Evolutionary conservation across 768 basidiomycete genomes (phyloP).

Genomic region (Agrocybe pediades): DNA sequence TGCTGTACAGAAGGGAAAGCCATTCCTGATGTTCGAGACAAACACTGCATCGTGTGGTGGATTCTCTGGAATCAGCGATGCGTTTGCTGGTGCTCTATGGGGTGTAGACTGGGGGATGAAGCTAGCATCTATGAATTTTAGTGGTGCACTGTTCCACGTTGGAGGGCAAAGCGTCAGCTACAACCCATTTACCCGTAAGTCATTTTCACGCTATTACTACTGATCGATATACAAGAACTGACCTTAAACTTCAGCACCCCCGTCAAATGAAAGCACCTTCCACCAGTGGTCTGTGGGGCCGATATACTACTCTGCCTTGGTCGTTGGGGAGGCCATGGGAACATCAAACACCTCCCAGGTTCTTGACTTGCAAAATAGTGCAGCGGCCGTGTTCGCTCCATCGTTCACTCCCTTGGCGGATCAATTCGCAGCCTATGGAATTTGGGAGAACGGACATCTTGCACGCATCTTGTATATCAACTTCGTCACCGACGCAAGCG

Average conservation of each 20-base stretch:
- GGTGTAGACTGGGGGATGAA: constrained; percentile 59
- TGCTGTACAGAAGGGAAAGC: constrained; percentile 43
- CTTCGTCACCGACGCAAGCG: too few species aligned
- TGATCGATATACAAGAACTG: not conserved
- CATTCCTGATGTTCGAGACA: constrained; percentile 67
- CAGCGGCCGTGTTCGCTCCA: constrained; percentile 55
- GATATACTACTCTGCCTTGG: constrained; percentile 71
- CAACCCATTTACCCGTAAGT: constrained; percentile 46
- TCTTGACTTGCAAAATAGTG: constrained; percentile 60
- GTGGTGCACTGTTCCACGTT: constrained; percentile 49
- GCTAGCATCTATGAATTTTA: constrained; percentile 56
- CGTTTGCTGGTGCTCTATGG: constrained; percentile 66
- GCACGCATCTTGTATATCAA: too few species aligned
- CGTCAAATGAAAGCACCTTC: constrained; percentile 37
- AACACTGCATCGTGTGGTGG: constrained; percentile 72
- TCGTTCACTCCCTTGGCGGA: too few species aligned
- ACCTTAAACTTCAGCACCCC: constrained; percentile 38
- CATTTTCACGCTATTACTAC: not conserved
- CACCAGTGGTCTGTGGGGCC: constrained; percentile 75
- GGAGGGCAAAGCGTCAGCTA: constrained; percentile 66
- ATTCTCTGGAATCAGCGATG: constrained; percentile 61
- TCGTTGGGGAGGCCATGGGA: constrained; percentile 69
- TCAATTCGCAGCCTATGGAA: too few species aligned
- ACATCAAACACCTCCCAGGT: constrained; percentile 60
- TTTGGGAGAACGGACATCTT: too few species aligned